Base-by-base conservation (phyloP, 371 early-diverging fungal species). In the Rhizomucor pusillus region DNA sequence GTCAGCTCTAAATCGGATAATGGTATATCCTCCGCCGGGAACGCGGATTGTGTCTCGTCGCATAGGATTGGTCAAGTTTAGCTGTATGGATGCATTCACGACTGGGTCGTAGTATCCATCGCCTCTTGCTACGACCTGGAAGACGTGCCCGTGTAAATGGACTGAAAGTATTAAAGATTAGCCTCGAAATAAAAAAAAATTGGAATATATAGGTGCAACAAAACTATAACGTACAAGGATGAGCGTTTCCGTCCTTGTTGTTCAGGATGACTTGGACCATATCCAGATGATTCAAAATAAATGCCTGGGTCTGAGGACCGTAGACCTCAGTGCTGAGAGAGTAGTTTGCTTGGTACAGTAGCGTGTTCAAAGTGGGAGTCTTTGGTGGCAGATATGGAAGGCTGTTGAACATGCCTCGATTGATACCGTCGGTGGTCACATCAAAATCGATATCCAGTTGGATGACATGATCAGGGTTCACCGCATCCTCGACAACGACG, bases 141-240 rank as follows among this genome's bases (percentile, higher is more conserved):
- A 92, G 29, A 67, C 66, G 66, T 92, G 90, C 6, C 93, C 93
- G 65, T 92, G 92, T 13, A 90, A 67, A 70, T 90, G 92, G 81
- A 90, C 63, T 40, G 37, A 9, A 46, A 3, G 36, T 36, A 18
- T 23, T 3, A 29, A n/a, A n/a, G 14, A 47, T 2, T 29, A 25
- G 4, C 37, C n/a, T 18, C 29, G 18, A 1, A 16, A 6, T 23
- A 47, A 25, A 7, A 14, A 3, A 11, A 5, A 3, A 44, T 6
- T 43, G 7, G 19, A 46, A 12, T 19, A 5, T 46, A 5, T n/a
- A 37, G n/a, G 13, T 36, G 14, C n/a, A 35, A 20, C 24, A 13
- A 46, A 24, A 29, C 29, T 5, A 5, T 3, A 29, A 29, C 65
- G 43, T 54, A 50, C 54, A 89, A 41, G 90, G 90, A 59, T 92